phyloP scores from a whole-genome alignment of 148 eudicot species.

The Rhododendron molle region DNA sequence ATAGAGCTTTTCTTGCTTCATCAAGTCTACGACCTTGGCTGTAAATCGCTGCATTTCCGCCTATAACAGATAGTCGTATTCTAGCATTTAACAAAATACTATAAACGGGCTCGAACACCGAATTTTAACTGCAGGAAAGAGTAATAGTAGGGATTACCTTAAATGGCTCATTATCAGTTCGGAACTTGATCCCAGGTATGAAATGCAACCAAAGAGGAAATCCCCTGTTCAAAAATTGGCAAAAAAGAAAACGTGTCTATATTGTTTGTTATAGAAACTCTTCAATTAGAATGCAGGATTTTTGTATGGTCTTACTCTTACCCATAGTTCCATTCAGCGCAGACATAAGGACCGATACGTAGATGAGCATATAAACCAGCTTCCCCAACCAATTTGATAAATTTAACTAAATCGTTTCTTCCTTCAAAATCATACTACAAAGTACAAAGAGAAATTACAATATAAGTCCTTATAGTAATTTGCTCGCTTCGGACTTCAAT shows the following conservation, averaged over 20 bases:
- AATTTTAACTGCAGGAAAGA: neutral
- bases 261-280: neutral
- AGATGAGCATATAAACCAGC: slow-evolving; percentile 83
- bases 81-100: neutral
- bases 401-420: slow-evolving; percentile 81
- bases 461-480: neutral
- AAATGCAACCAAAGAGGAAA: slow-evolving; percentile 99
- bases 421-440: slow-evolving; percentile 82
- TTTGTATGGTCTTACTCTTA: slow-evolving; percentile 8
- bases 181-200: slow-evolving; percentile 65
- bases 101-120: neutral
- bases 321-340: slow-evolving; percentile 99
- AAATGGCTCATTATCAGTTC: slow-evolving; percentile 88
- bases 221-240: slow-evolving; percentile 52
- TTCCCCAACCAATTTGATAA: slow-evolving; percentile 64
- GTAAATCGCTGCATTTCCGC: slow-evolving; percentile 91
- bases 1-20: slow-evolving; percentile 78
- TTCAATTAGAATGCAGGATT: neutral
- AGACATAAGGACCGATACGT: slow-evolving; percentile 85
- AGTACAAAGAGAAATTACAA: neutral
- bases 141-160: slow-evolving; percentile 43
- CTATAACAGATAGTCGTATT: slow-evolving; percentile 30
- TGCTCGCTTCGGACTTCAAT: neutral
- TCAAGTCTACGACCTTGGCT: slow-evolving; percentile 71
- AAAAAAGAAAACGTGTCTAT: neutral